Percentiles rank a stretch among this genome's conserved stretches.
These are phyloP conservation scores for Xanthoconium separans DNA, from an alignment of 1,284 basidiomycete species.

Conservation along the genomic window DNA sequence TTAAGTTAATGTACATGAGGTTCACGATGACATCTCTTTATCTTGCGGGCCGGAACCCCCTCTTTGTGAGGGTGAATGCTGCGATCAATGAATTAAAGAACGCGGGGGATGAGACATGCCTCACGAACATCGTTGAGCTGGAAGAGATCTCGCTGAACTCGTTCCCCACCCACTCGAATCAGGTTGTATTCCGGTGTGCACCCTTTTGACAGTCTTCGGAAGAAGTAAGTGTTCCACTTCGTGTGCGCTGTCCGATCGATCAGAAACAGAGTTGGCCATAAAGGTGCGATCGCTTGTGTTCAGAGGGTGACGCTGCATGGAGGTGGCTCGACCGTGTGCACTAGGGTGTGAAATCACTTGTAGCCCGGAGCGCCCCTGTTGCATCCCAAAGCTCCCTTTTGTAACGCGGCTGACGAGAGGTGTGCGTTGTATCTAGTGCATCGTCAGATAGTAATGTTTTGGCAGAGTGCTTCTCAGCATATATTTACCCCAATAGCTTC, in stretches of 20 bases:
- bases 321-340: slow-evolving; percentile 9
- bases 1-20: slow-evolving; percentile 23
- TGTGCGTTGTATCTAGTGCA: slow-evolving; percentile 66
- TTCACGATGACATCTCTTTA: slow-evolving; percentile 9
- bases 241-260: slow-evolving; percentile 63
- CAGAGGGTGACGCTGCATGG: slow-evolving; percentile 28
- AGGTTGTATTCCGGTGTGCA: slow-evolving; percentile 14
- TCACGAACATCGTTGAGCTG: slow-evolving; percentile 30
- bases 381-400: slow-evolving; percentile 31
- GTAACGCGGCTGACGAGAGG: slow-evolving; percentile 57
- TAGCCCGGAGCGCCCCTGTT: slow-evolving; percentile 27
- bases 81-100: slow-evolving; percentile 4
- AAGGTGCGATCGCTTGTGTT: slow-evolving; percentile 40
- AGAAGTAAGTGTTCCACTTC: slow-evolving; percentile 67
- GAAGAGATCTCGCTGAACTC: slow-evolving; percentile 16
- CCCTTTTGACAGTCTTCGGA: slow-evolving; percentile 24
- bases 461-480: not conserved
- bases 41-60: slow-evolving; percentile 32
- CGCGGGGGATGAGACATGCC: not conserved
- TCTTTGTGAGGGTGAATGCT: slow-evolving; percentile 31
- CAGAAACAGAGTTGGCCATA: slow-evolving; percentile 46
- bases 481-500: slow-evolving; percentile 59
- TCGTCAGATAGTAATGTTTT: slow-evolving; percentile 5
- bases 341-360: slow-evolving; percentile 17
- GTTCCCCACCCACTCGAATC: slow-evolving; percentile 29